Percentiles rank a stretch among this genome's conserved stretches.
Evolutionary conservation across 805 yeast genomes (phyloP).

Genomic region (Lachancea mirantina): DNA sequence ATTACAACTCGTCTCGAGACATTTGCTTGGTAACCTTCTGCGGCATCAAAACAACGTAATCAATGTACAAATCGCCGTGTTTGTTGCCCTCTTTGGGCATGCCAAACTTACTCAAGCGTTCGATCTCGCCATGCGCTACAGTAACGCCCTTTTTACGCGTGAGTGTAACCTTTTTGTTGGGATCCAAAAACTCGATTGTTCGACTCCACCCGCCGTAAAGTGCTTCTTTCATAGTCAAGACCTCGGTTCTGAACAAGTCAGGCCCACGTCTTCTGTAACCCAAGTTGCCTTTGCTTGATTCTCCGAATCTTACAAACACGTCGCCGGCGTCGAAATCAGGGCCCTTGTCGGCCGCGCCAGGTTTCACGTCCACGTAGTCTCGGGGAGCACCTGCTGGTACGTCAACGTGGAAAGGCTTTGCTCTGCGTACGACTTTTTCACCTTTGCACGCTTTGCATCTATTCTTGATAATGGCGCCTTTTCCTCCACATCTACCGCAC

Average conservation of each 20-base stretch:
- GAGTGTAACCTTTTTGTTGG: conserved; percentile 40
- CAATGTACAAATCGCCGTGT: conserved; percentile 47
- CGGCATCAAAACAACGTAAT: conserved; percentile 43
- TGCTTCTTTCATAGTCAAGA: conserved; percentile 65
- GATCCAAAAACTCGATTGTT: conserved; percentile 58
- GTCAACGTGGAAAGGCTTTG: conserved; percentile 52
- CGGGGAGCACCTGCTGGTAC: conserved; percentile 67
- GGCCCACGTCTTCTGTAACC: conserved; percentile 81
- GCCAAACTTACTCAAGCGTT: conserved; percentile 66
- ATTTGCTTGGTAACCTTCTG: conserved; percentile 7
- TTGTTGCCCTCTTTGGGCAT: conserved; percentile 66
- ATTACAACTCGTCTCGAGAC: conserved; percentile 6
- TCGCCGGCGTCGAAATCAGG: conserved; percentile 86
- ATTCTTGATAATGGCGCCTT: conserved; percentile 58
- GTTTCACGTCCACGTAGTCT: conserved; percentile 47
- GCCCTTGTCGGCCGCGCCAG: conserved; percentile 75
- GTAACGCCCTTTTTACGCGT: conserved; percentile 44
- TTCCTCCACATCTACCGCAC: conserved; percentile 77
- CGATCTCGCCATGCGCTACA: conserved; percentile 63
- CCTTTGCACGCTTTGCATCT: conserved; percentile 72
- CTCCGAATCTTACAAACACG: conserved; percentile 53
- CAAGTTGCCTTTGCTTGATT: conserved; percentile 45
- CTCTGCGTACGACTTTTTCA: conserved; percentile 47
- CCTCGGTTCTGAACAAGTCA: conserved; percentile 75
- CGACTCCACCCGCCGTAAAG: conserved; percentile 75